Conservation (phyloP, 1,139 yeast genomes). For the Geotrichum carabidarum region DNA sequence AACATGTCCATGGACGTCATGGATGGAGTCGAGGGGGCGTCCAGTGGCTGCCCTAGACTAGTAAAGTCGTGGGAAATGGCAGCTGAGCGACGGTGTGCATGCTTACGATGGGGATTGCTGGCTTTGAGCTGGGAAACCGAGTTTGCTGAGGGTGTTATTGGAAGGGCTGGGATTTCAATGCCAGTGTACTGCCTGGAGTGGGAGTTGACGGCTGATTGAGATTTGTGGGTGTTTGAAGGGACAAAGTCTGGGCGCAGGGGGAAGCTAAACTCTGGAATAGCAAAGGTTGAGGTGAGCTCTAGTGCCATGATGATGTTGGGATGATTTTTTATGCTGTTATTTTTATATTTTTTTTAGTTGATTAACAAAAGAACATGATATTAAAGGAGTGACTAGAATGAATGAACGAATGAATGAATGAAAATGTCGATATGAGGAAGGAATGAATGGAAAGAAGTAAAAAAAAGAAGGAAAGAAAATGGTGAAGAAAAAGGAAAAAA, state of each 20-base stretch:
- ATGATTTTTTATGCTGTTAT: too few relatives aligned
- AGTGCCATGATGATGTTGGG: not conserved
- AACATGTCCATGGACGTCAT: not conserved
- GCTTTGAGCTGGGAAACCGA: not conserved
- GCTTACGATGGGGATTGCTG: conserved; percentile 21
- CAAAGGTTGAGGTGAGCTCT: not conserved
- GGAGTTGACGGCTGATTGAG: not conserved
- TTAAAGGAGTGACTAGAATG: not conserved
- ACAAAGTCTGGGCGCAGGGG: conserved; percentile 8
- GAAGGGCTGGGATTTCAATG: conserved; percentile 14
- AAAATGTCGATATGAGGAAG: not conserved
- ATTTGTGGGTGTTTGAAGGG: not conserved
- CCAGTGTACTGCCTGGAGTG: conserved; percentile 15
- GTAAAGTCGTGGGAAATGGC: conserved; percentile 32
- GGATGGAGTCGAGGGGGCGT: conserved; percentile 4
- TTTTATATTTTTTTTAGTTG: not conserved
- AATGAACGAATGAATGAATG: not conserved
- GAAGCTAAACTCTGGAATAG: conserved; percentile 12
- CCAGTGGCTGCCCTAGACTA: not conserved
- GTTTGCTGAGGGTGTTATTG: conserved; percentile 1
- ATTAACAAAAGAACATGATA: not conserved
- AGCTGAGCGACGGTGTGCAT: conserved; percentile 37
- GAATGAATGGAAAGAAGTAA: not conserved
- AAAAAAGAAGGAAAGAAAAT: not conserved
- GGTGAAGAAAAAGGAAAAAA: not conserved